A percentile compares a stretch with the other conserved stretches of the same genome.
These are phyloP conservation scores for Beta lomatogona DNA, from an alignment of 179 eudicot genomes.

Conservation along the genomic window DNA sequence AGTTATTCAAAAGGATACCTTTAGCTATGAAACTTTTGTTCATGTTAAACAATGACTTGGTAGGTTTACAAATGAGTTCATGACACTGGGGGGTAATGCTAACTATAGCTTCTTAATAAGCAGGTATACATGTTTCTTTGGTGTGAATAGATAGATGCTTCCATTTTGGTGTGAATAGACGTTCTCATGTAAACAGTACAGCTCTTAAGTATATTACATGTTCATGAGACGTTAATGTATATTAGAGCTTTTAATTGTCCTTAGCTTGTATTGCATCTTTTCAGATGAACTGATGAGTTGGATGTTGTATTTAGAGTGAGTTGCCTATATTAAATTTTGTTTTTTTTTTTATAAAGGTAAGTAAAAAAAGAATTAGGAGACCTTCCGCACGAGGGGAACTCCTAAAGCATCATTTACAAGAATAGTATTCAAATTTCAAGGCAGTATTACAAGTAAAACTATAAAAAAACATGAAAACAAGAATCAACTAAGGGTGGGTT, in stretches of 20 bases:
- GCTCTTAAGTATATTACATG: slow-evolving; percentile 11
- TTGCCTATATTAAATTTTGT: background rate
- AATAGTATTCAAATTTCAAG: too few relatives aligned
- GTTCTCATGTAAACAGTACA: slow-evolving; percentile 18
- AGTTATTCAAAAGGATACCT: background rate
- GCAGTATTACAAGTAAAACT: too few relatives aligned
- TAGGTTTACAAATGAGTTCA: background rate
- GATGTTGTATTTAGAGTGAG: background rate
- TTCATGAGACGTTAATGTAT: slow-evolving; percentile 2
- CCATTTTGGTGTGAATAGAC: background rate
- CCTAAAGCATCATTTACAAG: too few relatives aligned
- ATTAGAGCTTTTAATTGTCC: slow-evolving; percentile 6
- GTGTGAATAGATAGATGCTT: background rate
- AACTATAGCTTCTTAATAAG: background rate
- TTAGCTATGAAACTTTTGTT: slow-evolving; percentile 9
- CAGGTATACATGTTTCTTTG: background rate
- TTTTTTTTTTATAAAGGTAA: too few relatives aligned
- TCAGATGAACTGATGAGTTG: background rate
- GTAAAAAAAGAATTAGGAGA: too few relatives aligned
- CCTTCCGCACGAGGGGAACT: too few relatives aligned
- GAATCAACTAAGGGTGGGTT: too few relatives aligned
- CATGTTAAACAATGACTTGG: background rate
- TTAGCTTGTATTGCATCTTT: background rate
- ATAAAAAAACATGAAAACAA: too few relatives aligned
- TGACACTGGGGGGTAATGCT: background rate